phyloP scores from a whole-genome alignment of 2,329 filamentous ascomycete species.

The Claviceps pazoutovae region DNA sequence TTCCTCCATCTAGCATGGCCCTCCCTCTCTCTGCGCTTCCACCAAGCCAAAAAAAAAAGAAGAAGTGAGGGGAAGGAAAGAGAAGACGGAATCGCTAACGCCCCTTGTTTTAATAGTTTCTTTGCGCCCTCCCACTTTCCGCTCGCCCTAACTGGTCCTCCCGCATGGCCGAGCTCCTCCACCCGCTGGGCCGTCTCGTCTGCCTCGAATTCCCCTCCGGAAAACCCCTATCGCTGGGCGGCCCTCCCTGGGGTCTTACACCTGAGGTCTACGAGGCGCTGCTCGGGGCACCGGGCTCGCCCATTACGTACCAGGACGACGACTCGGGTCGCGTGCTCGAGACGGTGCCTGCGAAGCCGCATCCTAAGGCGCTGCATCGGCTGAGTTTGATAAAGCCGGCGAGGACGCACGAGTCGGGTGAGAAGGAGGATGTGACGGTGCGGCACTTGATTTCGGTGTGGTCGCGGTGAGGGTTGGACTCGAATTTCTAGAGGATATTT shows the following conservation, averaged over 20 bases:
- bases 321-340: conserved; percentile 29
- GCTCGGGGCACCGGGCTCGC: conserved; percentile 53
- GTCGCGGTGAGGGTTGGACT: conserved; percentile 17
- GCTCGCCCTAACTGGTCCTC: conserved; percentile 39
- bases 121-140: conserved; percentile 44
- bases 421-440: conserved; percentile 29
- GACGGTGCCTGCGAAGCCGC: conserved; percentile 20
- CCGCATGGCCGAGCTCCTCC: conserved; percentile 36
- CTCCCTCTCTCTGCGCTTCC: no score
- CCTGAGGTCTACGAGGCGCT: conserved; percentile 59
- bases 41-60: no score
- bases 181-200: conserved; percentile 35
- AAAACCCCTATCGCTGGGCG: conserved; percentile 49
- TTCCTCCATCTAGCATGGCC: no score
- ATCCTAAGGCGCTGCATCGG: conserved; percentile 25
- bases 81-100: not conserved
- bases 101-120: conserved; percentile 30
- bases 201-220: conserved; percentile 67
- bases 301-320: conserved; percentile 43
- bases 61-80: not conserved
- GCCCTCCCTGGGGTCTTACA: conserved; percentile 60
- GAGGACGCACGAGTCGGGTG: conserved; percentile 35
- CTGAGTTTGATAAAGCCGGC: conserved; percentile 36
- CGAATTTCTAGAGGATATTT: no score
- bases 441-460: conserved; percentile 42